A percentile compares a stretch with the other conserved stretches of the same genome.
Conservation (phyloP, 2,329 filamentous ascomycete species). For the Nemania abortiva region DNA sequence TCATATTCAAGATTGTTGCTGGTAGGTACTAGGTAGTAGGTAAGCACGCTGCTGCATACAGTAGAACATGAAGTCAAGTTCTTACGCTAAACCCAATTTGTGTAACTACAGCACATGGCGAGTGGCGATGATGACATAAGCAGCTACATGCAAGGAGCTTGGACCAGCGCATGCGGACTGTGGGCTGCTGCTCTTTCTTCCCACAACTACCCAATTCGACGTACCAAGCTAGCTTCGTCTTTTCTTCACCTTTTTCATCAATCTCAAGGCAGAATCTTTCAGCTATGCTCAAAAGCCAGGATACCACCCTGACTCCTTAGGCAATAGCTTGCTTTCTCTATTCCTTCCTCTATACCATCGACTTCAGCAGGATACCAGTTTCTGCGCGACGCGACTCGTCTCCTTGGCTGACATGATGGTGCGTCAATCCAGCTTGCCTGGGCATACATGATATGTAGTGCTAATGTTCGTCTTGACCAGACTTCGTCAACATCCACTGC, state of each 20-base stretch:
- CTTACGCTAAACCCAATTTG: no score
- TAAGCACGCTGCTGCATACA: no score
- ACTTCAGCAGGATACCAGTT: conserved; percentile 20
- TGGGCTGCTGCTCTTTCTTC: conserved; percentile 28
- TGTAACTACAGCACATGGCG: no score
- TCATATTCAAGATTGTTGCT: no score
- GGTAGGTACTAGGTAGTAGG: no score
- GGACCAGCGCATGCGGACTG: neutral
- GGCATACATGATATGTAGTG: neutral
- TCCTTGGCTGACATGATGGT: conserved; percentile 37
- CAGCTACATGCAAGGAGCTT: neutral
- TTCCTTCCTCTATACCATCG: neutral
- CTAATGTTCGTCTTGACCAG: conserved; percentile 54
- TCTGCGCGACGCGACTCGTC: conserved; percentile 20
- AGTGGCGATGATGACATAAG: neutral
- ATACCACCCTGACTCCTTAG: conserved; percentile 9
- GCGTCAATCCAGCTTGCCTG: conserved; percentile 11
- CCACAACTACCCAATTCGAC: conserved; percentile 32
- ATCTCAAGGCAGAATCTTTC: conserved; percentile 25
- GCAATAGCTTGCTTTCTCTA: neutral
- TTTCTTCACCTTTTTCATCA: conserved; percentile 28
- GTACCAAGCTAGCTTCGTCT: conserved; percentile 19
- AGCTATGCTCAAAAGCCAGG: conserved; percentile 23
- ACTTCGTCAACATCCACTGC: conserved; percentile 79
- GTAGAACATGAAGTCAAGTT: no score